Base-by-base conservation (phyloP, 495 filamentous ascomycete genomes). In the Lasiosphaeria miniovina region DNA sequence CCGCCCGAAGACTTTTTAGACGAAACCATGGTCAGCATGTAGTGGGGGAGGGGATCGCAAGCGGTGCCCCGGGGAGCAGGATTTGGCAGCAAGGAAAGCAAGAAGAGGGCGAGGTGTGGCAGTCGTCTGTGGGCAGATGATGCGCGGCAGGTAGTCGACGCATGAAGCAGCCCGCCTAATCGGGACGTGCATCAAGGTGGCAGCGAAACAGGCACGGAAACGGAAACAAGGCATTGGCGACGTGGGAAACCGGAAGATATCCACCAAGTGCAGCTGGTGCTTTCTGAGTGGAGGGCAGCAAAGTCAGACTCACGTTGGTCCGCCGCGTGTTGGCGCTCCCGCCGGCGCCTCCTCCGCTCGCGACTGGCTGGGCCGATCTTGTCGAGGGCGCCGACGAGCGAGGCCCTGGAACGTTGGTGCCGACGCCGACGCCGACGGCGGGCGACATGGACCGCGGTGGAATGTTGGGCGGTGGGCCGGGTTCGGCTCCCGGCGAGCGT, bases 401-500 rank as follows among this genome's bases (percentile, higher is more conserved):
- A 55, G 79, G 76, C 59, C 75, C 68, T 65, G 36, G 65, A 63
- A n/a, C 43, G 63, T 72, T 72, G 54, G 67, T 70, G 61, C 69
- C 70, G 9, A 71, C 64, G 40, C 65, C 61, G 15, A 64, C 46
- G 15, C 69, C 73, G 46, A 70, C 66, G 43, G 66, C 69, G 24
- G 77, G 76, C 33, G 77, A 78, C 33, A 78, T 77, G 24, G 73
- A 67, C 36, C 76, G 72, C 48, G 67, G 62, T 68, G 69, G 71
- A 54, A 75, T 65, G 61, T 62, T 76, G 35, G 78, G 74, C 54
- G 77, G 65, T 40, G 65, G 64, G 17, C 73, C 77, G 59, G 73
- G 72, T 33, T 82, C 79, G 33, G 73, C 74, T 41, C 71, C 77
- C 17, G 81, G 81, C 53, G 81, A 81, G 62, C 79, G 73, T 49